These are phyloP conservation scores for Capsicum baccatum DNA, from an alignment of 257 asterid species.

Conservation along the genomic window DNA sequence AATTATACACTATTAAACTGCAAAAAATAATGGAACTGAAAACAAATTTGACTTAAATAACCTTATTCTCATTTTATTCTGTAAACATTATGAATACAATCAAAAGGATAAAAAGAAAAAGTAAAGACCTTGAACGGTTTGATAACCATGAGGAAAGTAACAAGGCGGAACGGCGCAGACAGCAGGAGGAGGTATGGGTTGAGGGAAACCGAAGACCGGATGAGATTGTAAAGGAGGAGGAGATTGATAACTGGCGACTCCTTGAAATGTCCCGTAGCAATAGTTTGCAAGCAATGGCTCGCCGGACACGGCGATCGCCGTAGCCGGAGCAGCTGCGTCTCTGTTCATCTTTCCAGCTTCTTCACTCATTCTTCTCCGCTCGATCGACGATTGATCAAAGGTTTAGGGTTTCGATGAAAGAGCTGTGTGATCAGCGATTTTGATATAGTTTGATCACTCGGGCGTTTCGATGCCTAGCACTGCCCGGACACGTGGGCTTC, in stretches of 20 bases:
- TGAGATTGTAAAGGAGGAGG: conserved; percentile 51
- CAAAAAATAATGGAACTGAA: background rate
- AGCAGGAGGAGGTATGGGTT: conserved; percentile 66
- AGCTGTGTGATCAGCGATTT: background rate
- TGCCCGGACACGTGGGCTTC: background rate
- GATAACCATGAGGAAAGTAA: conserved; percentile 72
- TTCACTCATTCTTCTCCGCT: conserved; percentile 38
- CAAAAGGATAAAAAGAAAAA: background rate
- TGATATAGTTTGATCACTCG: background rate
- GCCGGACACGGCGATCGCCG: conserved; percentile 32
- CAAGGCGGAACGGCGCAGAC: conserved; percentile 46
- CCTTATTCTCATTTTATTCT: background rate
- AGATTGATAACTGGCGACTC: conserved; percentile 72
- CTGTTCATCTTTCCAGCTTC: conserved; percentile 52
- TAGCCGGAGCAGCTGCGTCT: conserved; percentile 33
- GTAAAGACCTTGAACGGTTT: conserved; percentile 58
- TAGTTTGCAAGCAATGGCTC: conserved; percentile 49
- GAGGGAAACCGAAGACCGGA: conserved; percentile 80
- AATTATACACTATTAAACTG: background rate
- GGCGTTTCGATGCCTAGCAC: background rate
- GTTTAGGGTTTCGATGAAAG: background rate
- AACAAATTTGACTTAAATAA: background rate
- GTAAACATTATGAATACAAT: background rate
- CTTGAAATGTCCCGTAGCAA: conserved; percentile 87
- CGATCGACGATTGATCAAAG: background rate